Conservation (phyloP, 768 basidiomycete genomes). For the Panaeolus cyanescens region DNA sequence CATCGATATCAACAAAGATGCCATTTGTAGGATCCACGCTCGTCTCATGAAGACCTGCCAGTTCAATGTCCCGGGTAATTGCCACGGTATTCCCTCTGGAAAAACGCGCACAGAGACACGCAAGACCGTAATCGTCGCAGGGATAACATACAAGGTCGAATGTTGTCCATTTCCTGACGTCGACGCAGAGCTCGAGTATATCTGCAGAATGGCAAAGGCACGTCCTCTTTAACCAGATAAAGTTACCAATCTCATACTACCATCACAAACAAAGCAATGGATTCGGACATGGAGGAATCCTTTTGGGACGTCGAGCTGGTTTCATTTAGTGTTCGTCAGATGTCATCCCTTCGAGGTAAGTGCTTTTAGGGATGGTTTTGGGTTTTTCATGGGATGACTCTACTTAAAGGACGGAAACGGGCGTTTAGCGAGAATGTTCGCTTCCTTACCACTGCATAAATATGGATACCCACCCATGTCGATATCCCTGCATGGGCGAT, state of each 20-base stretch:
- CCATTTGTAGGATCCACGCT: constrained; percentile 27
- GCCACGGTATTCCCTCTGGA: constrained; percentile 22
- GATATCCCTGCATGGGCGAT: constrained; percentile 19
- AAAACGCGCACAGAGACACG: constrained; percentile 25
- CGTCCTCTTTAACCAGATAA: too few species aligned
- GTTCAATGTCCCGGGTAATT: constrained; percentile 10
- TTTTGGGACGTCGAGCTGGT: constrained; percentile 32
- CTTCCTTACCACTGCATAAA: constrained; percentile 30
- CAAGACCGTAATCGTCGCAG: constrained; percentile 25
- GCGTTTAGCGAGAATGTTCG: constrained; percentile 26
- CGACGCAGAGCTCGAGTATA: constrained; percentile 29
- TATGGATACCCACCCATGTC: constrained; percentile 31
- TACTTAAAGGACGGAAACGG: constrained; percentile 31
- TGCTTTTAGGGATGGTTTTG: neutral
- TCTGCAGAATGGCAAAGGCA: constrained; percentile 30
- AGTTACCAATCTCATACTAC: too few species aligned
- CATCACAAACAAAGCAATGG: too few species aligned
- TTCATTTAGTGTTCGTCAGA: constrained; percentile 26
- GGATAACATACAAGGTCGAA: constrained; percentile 20
- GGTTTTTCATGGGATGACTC: neutral
- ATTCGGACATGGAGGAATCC: constrained; percentile 27
- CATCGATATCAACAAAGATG: constrained; percentile 11
- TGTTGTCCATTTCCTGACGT: constrained; percentile 31
- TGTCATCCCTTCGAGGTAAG: constrained; percentile 33
- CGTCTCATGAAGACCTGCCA: constrained; percentile 28